Conservation (phyloP, 345 rosid genomes). For the Bretschneidera sinensis region DNA sequence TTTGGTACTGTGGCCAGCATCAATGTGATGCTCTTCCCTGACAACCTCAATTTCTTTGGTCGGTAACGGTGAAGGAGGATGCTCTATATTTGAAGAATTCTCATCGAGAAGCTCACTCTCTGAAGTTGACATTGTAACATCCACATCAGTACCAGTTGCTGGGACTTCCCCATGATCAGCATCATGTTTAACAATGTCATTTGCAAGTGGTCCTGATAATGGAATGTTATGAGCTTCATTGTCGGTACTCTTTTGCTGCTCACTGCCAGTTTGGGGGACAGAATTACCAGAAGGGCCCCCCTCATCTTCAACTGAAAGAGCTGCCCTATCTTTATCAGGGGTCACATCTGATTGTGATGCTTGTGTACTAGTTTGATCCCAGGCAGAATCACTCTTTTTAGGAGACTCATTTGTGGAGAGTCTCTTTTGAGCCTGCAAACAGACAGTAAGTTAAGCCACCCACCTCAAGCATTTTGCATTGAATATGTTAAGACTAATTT, state of each 20-base stretch:
- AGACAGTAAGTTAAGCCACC: constrained; percentile 15
- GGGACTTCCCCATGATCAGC: constrained; percentile 34
- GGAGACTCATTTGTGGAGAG: constrained; percentile 36
- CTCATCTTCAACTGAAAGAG: constrained; percentile 35
- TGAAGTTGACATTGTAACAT: constrained; percentile 30
- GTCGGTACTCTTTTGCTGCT: constrained; percentile 24
- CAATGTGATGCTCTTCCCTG: constrained; percentile 32
- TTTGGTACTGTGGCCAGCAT: constrained; percentile 24
- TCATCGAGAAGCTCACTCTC: constrained; percentile 37
- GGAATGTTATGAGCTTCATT: constrained; percentile 29
- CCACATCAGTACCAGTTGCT: constrained; percentile 26
- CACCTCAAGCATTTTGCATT: neutral
- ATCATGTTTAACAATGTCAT: constrained; percentile 29
- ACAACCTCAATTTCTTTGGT: constrained; percentile 45
- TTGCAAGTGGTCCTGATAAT: constrained; percentile 28
- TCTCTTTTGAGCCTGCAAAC: constrained; percentile 50
- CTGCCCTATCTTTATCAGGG: constrained; percentile 29
- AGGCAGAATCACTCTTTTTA: constrained; percentile 25
- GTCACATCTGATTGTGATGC: constrained; percentile 30
- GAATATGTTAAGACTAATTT: neutral
- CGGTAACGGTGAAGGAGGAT: constrained; percentile 31
- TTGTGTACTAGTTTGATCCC: constrained; percentile 30
- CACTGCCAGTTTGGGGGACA: constrained; percentile 21
- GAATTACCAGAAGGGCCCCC: constrained; percentile 30
- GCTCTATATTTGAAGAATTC: constrained; percentile 35